Evolutionary conservation across 176 grass and related monocot genomes (phyloP), one percentile per base, ranked within the genome.

Genomic region (Oryza rufipogon): DNA sequence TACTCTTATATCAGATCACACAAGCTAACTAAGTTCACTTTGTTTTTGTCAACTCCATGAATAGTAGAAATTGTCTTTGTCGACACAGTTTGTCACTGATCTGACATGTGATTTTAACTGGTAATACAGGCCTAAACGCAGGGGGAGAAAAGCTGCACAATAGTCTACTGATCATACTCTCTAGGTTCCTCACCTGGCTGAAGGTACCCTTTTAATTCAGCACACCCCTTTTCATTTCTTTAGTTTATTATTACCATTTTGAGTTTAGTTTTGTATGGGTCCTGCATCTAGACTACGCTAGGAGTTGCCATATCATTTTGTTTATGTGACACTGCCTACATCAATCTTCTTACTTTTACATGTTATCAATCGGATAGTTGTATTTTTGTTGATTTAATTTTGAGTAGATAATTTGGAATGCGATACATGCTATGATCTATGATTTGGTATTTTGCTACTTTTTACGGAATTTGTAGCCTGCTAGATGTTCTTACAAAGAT

Each of bases 121-220:
- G 36, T 74, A 38, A 74, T 64, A 58, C 44, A 89, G 87, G 83
- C 52, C 77, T 16, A 61, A 16, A 11, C 66, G 11, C n/a, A 44
- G 38, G 42, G 68, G 34, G 16, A 81, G 66, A 71, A 81, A 65
- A 13, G 77, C 32, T 19, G 49, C 75, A 70, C 76, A 42, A 42
- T 76, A 19, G 14, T 64, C 28, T 69, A 51, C 47, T 60, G 38
- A 70, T 64, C 66, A 33, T 5, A 70, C 25, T 16, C 41, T 76
- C 7, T 44, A 9, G 38, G 63, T 30, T 83, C 22, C 64, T 76
- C 38, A 30, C 42, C 81, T 75, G 25, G 34, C 10, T 77, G 52
- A 76, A 76, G 87, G 87, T 89, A 85, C 70, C n/a, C 65, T 66
- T 34, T 16, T n/a, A 30, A 38, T 49, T 32, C 7, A 45, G 19